phyloP scores from a whole-genome alignment of 345 rosid genomes.

The Salix brachista region DNA sequence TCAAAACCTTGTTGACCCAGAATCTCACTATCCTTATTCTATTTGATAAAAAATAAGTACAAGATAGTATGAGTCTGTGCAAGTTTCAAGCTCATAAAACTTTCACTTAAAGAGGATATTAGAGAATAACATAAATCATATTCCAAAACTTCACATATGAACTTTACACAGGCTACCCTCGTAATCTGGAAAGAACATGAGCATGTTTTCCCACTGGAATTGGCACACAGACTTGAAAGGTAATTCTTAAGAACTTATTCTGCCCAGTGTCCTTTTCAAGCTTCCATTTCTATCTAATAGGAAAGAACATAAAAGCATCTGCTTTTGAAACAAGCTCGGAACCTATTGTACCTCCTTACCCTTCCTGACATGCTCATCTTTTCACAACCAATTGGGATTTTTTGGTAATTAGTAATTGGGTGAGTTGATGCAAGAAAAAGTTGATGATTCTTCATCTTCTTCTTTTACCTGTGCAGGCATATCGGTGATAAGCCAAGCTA shows the following conservation, averaged over 20 bases:
- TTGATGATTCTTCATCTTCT: neutral
- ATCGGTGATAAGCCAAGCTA: constrained; percentile 54
- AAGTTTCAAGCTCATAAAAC: accelerated
- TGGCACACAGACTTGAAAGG: constrained; percentile 74
- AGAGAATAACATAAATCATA: too few species aligned
- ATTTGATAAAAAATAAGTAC: too few species aligned
- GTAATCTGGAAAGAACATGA: constrained; percentile 86
- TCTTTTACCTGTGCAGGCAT: constrained; percentile 39
- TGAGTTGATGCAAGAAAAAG: neutral
- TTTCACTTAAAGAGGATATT: accelerated
- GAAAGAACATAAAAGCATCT: neutral
- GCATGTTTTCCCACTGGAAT: constrained; percentile 68
- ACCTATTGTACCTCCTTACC: neutral
- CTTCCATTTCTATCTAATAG: neutral
- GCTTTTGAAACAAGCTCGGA: neutral
- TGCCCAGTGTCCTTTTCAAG: neutral
- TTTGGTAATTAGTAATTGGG: neutral
- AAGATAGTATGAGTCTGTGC: too few species aligned
- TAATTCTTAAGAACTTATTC: neutral
- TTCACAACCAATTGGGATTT: neutral
- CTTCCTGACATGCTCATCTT: neutral
- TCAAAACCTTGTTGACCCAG: too few species aligned
- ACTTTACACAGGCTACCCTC: constrained; percentile 11
- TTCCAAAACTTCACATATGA: accelerated
- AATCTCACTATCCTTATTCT: too few species aligned